These are phyloP conservation scores for Pontederia crassipes DNA, from an alignment of 176 grass and related monocot genomes.

Conservation along the genomic window DNA sequence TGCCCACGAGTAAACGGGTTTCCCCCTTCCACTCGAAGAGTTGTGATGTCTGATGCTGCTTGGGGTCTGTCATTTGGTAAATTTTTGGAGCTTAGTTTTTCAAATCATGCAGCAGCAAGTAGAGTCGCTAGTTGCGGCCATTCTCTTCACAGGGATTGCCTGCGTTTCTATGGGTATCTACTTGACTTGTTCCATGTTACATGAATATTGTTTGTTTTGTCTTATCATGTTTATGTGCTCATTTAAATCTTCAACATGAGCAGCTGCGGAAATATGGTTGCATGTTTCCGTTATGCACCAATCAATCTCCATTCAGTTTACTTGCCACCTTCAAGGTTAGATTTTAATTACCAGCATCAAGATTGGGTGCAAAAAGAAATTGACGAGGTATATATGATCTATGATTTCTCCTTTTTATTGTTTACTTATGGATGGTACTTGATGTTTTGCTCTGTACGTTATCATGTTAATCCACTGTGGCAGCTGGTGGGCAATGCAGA, in stretches of 20 bases:
- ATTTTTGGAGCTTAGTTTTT: constrained; percentile 15
- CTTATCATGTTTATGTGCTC: not conserved
- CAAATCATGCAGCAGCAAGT: constrained; percentile 13
- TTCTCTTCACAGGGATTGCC: constrained; percentile 11
- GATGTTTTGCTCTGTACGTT: not conserved
- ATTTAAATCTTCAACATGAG: not conserved
- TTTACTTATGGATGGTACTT: not conserved
- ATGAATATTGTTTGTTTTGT: not conserved
- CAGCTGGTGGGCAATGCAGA: not conserved
- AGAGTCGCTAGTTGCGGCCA: constrained; percentile 7
- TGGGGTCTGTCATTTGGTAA: constrained; percentile 11
- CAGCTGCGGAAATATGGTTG: constrained; percentile 6
- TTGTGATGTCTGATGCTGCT: constrained; percentile 9
- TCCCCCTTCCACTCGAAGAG: constrained; percentile 1
- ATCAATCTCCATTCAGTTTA: constrained; percentile 4
- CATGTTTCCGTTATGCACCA: constrained; percentile 8
- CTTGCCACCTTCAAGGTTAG: not conserved
- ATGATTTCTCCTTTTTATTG: not conserved
- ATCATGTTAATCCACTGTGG: not conserved
- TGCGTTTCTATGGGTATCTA: constrained; percentile 10
- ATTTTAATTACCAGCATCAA: constrained; percentile 11
- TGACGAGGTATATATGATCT: not conserved
- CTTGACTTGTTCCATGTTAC: not conserved
- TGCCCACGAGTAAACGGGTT: constrained; percentile 1
- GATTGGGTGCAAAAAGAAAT: constrained; percentile 2